phyloP scores from a whole-genome alignment of 306 rosid species.

The Mimosa pudica region DNA sequence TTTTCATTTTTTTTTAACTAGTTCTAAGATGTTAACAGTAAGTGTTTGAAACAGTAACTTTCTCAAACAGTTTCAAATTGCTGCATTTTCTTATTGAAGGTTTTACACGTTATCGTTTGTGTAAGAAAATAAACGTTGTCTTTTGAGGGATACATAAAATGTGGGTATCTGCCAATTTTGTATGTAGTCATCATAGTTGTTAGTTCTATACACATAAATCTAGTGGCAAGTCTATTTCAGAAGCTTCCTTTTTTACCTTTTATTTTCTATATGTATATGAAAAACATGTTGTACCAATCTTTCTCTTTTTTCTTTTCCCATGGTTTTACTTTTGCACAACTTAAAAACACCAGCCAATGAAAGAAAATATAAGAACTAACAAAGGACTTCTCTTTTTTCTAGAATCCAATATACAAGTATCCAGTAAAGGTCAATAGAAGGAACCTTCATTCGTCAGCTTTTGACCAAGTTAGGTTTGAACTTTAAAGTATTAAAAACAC shows the following conservation, averaged over 20 bases:
- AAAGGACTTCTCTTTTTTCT: not conserved
- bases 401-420: not conserved
- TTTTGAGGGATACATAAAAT: not conserved
- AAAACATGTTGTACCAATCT: slow-evolving; percentile 8
- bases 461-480: slow-evolving; percentile 15
- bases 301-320: not conserved
- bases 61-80: not conserved
- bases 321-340: slow-evolving; percentile 12
- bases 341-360: slow-evolving; percentile 10
- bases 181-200: not conserved
- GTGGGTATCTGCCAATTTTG: slow-evolving; percentile 18
- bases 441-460: slow-evolving; percentile 22
- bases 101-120: not conserved
- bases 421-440: not conserved
- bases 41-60: not conserved
- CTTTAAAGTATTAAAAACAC: not conserved
- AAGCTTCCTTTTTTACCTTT: not conserved
- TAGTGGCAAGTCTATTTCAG: slow-evolving; percentile 24
- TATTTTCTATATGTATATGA: not conserved
- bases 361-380: no score
- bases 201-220: slow-evolving; percentile 6
- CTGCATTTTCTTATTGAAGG: not conserved
- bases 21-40: not conserved
- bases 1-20: not conserved
- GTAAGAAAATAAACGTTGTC: not conserved